A percentile compares a stretch with the other conserved stretches of the same genome.
Evolutionary conservation across 768 basidiomycete genomes (phyloP).

Genomic region (Trametes punicea): DNA sequence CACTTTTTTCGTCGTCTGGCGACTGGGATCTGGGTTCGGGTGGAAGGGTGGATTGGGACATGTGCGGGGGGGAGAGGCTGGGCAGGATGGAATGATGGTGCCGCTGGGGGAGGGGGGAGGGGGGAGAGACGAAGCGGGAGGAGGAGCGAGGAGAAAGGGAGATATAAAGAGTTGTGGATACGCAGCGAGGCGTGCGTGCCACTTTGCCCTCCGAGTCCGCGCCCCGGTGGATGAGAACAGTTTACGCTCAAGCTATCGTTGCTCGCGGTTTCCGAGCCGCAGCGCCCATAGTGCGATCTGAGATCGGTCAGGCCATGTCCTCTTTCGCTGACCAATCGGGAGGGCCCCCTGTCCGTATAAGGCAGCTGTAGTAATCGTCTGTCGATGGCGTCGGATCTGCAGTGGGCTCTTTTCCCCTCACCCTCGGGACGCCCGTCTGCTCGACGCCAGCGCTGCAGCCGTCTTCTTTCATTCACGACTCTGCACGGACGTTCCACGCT

Average conservation of each 20-base stretch:
- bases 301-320: not conserved
- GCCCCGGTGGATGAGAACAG: too few relatives aligned
- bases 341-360: not conserved
- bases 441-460: too few relatives aligned
- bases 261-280: too few relatives aligned
- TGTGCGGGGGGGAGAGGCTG: not conserved
- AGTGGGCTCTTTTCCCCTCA: not conserved
- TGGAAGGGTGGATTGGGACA: not conserved
- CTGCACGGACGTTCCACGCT: too few relatives aligned
- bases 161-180: too few relatives aligned
- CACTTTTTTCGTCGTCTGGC: not conserved
- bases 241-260: too few relatives aligned
- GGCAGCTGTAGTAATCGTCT: not conserved
- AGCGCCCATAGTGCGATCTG: not conserved
- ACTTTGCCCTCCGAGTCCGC: too few relatives aligned
- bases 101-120: not conserved
- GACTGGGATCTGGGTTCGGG: not conserved
- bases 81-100: not conserved
- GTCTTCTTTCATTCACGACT: too few relatives aligned
- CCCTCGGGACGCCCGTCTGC: not conserved
- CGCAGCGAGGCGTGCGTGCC: too few relatives aligned
- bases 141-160: too few relatives aligned
- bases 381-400: not conserved
- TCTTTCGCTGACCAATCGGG: not conserved
- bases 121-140: too few relatives aligned